phyloP scores from a whole-genome alignment of 2,329 filamentous ascomycete species.

The Cladorrhinum sp. region DNA sequence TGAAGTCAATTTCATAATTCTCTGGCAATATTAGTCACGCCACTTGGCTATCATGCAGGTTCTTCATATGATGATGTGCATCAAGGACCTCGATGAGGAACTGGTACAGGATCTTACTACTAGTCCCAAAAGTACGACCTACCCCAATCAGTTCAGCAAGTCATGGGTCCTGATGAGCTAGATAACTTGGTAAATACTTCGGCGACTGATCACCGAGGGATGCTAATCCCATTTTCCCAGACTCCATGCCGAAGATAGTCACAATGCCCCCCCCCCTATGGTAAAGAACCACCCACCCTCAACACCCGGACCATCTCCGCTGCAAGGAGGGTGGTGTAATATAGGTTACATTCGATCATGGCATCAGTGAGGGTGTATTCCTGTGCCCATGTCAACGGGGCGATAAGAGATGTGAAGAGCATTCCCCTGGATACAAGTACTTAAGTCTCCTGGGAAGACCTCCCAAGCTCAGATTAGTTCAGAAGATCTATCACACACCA shows the following conservation, averaged over 20 bases:
- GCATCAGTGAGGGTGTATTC: background rate
- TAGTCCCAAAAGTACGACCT: too few species aligned
- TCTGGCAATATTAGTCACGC: background rate
- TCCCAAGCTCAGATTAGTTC: background rate
- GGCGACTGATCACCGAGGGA: background rate
- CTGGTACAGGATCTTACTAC: background rate
- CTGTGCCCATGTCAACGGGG: background rate
- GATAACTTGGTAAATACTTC: background rate
- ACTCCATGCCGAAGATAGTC: background rate
- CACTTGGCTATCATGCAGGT: background rate
- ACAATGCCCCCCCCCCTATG: background rate
- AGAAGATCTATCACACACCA: background rate
- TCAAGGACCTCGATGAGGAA: background rate
- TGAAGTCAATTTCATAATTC: background rate
- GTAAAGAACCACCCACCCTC: background rate
- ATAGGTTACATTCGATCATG: background rate
- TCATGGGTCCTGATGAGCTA: background rate
- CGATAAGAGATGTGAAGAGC: background rate
- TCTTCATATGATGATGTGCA: background rate
- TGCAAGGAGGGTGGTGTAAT: background rate
- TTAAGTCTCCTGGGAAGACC: constrained; percentile 2
- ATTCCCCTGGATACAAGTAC: background rate
- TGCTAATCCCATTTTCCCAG: background rate
- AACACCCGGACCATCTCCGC: background rate
- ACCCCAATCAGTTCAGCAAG: background rate